These are phyloP conservation scores for Termitomyces sp. DNA, from an alignment of 768 basidiomycete species.

Conservation along the genomic window DNA sequence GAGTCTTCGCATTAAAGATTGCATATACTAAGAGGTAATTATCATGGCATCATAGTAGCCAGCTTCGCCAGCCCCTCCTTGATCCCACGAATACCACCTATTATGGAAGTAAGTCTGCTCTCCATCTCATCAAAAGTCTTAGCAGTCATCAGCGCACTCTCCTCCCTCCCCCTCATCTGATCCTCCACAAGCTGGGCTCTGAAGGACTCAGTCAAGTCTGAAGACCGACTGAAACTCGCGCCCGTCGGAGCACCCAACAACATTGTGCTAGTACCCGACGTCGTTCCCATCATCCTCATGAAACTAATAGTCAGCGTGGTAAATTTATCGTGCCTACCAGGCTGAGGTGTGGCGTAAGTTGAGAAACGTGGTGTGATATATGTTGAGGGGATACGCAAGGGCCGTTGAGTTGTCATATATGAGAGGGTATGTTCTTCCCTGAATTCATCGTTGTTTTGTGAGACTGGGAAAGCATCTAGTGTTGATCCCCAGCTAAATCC, in stretches of 20 bases:
- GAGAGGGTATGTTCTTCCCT: conserved; percentile 8
- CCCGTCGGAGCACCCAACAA: conserved; percentile 11
- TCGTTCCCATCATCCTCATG: conserved; percentile 22
- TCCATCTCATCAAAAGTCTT: too few species aligned
- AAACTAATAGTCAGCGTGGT: conserved; percentile 56
- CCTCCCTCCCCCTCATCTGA: neutral
- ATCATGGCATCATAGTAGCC: too few species aligned
- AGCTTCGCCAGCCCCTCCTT: too few species aligned
- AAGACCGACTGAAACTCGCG: conserved; percentile 17
- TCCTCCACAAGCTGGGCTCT: conserved; percentile 4
- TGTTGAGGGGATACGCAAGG: conserved; percentile 19
- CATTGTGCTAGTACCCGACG: conserved; percentile 17
- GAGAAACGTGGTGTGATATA: conserved; percentile 16
- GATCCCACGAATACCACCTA: too few species aligned
- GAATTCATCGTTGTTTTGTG: neutral
- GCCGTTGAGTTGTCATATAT: conserved; percentile 22
- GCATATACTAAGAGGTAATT: too few species aligned
- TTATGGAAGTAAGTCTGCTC: too few species aligned
- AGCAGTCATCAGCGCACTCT: neutral
- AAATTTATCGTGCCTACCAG: conserved; percentile 38
- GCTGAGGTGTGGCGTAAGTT: conserved; percentile 19
- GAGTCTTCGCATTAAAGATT: too few species aligned
- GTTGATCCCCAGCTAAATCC: conserved; percentile 90
- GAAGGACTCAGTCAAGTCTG: conserved; percentile 15
- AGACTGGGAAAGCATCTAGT: conserved; percentile 50